Evolutionary conservation across 2,329 filamentous ascomycete genomes (phyloP), one percentile per base, ranked within the genome.

Genomic region (Grosmannia penicillata): DNA sequence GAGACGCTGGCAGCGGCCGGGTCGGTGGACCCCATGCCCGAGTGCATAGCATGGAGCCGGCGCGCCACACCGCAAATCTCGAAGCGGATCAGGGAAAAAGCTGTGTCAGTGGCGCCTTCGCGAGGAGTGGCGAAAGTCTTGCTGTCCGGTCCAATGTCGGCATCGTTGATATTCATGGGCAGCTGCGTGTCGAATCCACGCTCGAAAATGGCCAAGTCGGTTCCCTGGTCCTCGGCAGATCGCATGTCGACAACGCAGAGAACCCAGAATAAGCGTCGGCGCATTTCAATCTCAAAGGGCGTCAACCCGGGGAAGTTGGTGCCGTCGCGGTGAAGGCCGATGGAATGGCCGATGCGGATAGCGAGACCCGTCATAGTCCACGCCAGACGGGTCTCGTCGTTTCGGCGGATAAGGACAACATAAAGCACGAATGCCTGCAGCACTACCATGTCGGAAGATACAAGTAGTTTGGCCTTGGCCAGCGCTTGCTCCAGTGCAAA

Each of bases 281-380:
- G 64, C 55, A 78, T 72, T 48, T 81, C 74, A 7, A 68, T 61
- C 33, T 80, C 70, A 40, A 75, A 79, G 0, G 71, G 68, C 0
- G 63, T 63, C 2, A 80, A 48, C 11, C 68, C 63, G 5, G 54
- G 65, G 49, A 67, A 67, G 37, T 63, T 55, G 4, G 58, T 59
- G 13, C 69, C 68, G 31, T 81, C 76, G n/a, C 69, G 61, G 39
- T 75, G 70, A 25, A 75, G 56, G 1, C 70, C 69, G 19, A 75
- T 56, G 9, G 65, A 62, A 24, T 70, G 65, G 13, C 60, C 66
- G 49, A 74, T 69, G 6, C 69, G 59, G 15, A 75, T 66, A n/a
- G 69, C 66, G 2, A 79, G 61, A 0, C 75, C 76, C 0, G 72
- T 75, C 45, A 82, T 58, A 28, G 74, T 72, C 73, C 76, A 81